Evolutionary conservation across 176 grass and related monocot species (phyloP).

Genomic region (Bothriochloa decipiens): DNA sequence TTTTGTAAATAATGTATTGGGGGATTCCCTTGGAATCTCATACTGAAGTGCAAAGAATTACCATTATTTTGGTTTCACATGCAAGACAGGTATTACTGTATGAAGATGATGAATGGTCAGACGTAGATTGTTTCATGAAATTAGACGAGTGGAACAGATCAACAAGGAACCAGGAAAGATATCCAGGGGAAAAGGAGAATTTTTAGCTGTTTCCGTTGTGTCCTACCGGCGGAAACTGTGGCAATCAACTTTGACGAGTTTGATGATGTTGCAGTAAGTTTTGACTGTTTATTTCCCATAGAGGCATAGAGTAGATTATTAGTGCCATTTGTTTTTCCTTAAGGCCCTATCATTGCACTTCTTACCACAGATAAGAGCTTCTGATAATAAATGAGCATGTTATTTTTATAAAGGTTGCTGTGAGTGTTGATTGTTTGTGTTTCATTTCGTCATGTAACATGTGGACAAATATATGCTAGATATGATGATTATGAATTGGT

Average conservation of each 20-base stretch:
- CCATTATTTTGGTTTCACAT: conserved; percentile 13
- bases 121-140: conserved; percentile 89
- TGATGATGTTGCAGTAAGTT: conserved; percentile 89
- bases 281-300: conserved; percentile 32
- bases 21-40: conserved; percentile 85
- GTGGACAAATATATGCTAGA: background rate
- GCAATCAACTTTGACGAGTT: conserved; percentile 94
- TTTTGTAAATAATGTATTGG: conserved; percentile 90
- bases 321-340: background rate
- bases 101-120: conserved; percentile 79
- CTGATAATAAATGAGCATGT: background rate
- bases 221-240: conserved; percentile 88
- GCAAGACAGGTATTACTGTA: conserved; percentile 70
- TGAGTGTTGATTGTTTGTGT: background rate
- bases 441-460: background rate
- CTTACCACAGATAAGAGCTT: background rate
- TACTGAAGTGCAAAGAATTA: conserved; percentile 56
- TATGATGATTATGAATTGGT: conserved; percentile 14
- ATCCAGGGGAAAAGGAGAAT: conserved; percentile 59
- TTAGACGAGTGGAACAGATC: conserved; percentile 70
- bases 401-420: background rate
- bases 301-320: background rate
- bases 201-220: conserved; percentile 27
- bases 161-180: conserved; percentile 62
- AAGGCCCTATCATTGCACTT: background rate